A percentile compares a stretch with the other conserved stretches of the same genome.
Conservation (phyloP, 2,329 filamentous ascomycete genomes). For the Arthrobotrys conoides region DNA sequence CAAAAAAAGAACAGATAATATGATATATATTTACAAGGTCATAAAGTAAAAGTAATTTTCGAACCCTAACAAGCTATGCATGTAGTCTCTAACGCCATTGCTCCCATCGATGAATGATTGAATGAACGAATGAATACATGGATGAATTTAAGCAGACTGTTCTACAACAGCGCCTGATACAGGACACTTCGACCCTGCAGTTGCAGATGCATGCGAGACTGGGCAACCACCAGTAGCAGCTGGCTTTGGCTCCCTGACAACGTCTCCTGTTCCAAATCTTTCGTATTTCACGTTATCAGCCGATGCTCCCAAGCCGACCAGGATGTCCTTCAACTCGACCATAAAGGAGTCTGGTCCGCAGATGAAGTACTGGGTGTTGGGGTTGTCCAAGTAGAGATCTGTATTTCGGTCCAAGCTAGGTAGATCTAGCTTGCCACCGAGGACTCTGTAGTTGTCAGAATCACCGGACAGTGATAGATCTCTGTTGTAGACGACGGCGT, state of each 20-base stretch:
- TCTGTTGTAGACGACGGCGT: conserved; percentile 74
- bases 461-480: conserved; percentile 69
- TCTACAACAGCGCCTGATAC: conserved; percentile 25
- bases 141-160: conserved; percentile 6
- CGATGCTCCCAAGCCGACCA: conserved; percentile 73
- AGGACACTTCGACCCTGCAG: conserved; percentile 32
- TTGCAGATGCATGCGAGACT: conserved; percentile 18
- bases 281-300: conserved; percentile 76
- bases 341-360: conserved; percentile 82
- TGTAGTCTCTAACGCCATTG: conserved; percentile 13
- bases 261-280: conserved; percentile 75
- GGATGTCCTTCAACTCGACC: conserved; percentile 72
- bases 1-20: not conserved
- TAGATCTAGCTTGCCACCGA: conserved; percentile 74
- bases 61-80: not conserved
- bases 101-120: not conserved
- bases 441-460: conserved; percentile 73
- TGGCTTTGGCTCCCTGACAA: conserved; percentile 62
- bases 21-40: conserved; percentile 17
- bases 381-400: conserved; percentile 73
- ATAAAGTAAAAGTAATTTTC: not conserved
- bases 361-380: conserved; percentile 76
- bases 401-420: conserved; percentile 70
- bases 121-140: not conserved
- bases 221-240: conserved; percentile 6